These are phyloP conservation scores for Phoma sp. DNA, from an alignment of 2,329 filamentous ascomycete species.

Conservation along the genomic window DNA sequence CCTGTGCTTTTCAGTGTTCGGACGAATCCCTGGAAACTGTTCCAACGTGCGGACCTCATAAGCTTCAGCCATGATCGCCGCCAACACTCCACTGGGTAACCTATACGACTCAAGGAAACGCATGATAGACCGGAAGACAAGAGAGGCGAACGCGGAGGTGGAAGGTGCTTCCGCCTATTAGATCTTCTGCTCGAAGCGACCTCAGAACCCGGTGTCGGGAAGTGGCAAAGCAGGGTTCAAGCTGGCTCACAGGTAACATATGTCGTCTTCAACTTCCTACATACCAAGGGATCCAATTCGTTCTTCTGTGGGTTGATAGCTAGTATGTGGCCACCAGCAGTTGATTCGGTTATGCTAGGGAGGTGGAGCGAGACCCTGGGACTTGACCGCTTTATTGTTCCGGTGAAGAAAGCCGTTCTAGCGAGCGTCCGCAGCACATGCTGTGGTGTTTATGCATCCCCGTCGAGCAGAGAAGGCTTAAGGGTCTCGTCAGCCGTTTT, in stretches of 20 bases:
- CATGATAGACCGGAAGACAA: background rate
- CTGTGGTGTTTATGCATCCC: background rate
- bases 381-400: background rate
- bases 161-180: background rate
- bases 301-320: background rate
- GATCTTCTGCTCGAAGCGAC: background rate
- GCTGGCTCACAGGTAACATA: constrained; percentile 6
- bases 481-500: background rate
- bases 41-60: background rate
- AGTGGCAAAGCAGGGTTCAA: constrained; percentile 5
- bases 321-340: background rate
- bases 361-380: background rate
- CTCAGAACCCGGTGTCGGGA: constrained; percentile 1
- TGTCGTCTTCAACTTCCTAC: constrained; percentile 1
- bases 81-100: background rate
- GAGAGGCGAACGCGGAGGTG: background rate
- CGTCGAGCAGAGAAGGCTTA: background rate
- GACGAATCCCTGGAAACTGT: too few relatives aligned
- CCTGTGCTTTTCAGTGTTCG: background rate
- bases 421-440: background rate
- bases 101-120: background rate
- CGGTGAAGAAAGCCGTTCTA: background rate
- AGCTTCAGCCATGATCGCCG: background rate
- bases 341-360: background rate
- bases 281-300: constrained; percentile 6